Base-by-base conservation (phyloP, 805 yeast species). In the Lipomyces oligophaga region DNA sequence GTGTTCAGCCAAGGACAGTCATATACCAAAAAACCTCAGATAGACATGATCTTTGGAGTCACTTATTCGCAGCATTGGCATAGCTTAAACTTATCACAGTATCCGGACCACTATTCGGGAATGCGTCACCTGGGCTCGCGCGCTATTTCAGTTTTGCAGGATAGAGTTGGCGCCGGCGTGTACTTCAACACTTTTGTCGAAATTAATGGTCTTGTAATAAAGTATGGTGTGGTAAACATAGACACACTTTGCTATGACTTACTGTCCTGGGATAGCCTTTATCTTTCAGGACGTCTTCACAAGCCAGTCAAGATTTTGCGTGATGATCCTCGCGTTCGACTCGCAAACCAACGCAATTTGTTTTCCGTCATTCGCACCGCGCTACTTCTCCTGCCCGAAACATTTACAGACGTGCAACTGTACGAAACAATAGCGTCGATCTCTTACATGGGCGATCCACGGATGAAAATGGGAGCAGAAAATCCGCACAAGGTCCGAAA, bases 121-220 rank as follows among this genome's bases (percentile, higher is more conserved):
- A 57, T 87, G 41, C 72, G 76, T 49, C 66, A 62, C 43, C 70
- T 83, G 21, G 94, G 95, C 0, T 67, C 85, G 1, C 66, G 73
- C 11, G 69, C 74, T 1, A 74, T 85, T 6, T 68, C 81, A 2
- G 66, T 64, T 48, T 75, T 83, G 15, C 88, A 83, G 62, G 75
- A 78, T 28, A 40, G 48, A 3, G 54, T 76, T 16, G 96, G 95
- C 1, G 93, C 95, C 0, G 96, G 97, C 5, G 83, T 90, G 2
- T 93, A 90, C 64, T 93, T 86, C 71, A 93, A 93, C 62, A 97
- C 98, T 3, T 93, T 76, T 64, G 87, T 85, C 5, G 72, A 76
- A 36, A 72, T 88, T 43, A 72, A 75, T 43, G 77, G 79, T 7
- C 66, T 71, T 30, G 63, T 76, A 41, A 77, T 90, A 36, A 93